Evolutionary conservation across 2,329 filamentous ascomycete genomes (phyloP).

Genomic region (Allantophomopsis cytisporea): DNA sequence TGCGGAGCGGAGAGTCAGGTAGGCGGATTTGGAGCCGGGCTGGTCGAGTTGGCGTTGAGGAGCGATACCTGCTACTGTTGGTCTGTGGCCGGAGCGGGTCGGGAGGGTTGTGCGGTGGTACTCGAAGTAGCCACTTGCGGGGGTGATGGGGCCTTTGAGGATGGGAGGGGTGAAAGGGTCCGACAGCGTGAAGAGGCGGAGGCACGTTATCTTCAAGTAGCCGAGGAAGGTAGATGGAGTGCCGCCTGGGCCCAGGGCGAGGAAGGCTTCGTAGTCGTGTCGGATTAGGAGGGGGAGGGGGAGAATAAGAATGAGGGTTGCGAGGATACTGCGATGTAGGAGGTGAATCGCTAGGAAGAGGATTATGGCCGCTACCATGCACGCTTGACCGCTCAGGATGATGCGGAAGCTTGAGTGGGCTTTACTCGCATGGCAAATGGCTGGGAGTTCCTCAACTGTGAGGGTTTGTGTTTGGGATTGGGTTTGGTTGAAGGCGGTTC

Average conservation of each 20-base stretch:
- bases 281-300: slow-evolving; percentile 35
- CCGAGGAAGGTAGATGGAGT: slow-evolving; percentile 62
- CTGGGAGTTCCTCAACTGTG: slow-evolving; percentile 4
- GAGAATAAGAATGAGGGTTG: slow-evolving; percentile 33
- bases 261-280: slow-evolving; percentile 63
- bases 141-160: slow-evolving; percentile 33
- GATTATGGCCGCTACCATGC: slow-evolving; percentile 32
- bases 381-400: slow-evolving; percentile 13
- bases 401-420: slow-evolving; percentile 12
- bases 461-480: too few species aligned
- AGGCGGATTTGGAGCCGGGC: slow-evolving; percentile 36
- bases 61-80: slow-evolving; percentile 60
- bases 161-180: slow-evolving; percentile 52
- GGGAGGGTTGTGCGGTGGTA: slow-evolving; percentile 32
- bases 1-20: slow-evolving; percentile 35
- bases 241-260: slow-evolving; percentile 67
- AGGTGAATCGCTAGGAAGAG: slow-evolving; percentile 39
- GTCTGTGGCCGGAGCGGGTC: slow-evolving; percentile 47
- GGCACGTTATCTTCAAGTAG: slow-evolving; percentile 60
- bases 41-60: slow-evolving; percentile 72
- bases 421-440: slow-evolving; percentile 9
- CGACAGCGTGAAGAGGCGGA: slow-evolving; percentile 57
- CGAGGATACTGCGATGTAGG: slow-evolving; percentile 30
- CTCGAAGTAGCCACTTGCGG: slow-evolving; percentile 43
- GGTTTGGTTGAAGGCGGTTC: too few species aligned